Base-by-base conservation (phyloP, 2,329 filamentous ascomycete species). In the Diaporthe citri region DNA sequence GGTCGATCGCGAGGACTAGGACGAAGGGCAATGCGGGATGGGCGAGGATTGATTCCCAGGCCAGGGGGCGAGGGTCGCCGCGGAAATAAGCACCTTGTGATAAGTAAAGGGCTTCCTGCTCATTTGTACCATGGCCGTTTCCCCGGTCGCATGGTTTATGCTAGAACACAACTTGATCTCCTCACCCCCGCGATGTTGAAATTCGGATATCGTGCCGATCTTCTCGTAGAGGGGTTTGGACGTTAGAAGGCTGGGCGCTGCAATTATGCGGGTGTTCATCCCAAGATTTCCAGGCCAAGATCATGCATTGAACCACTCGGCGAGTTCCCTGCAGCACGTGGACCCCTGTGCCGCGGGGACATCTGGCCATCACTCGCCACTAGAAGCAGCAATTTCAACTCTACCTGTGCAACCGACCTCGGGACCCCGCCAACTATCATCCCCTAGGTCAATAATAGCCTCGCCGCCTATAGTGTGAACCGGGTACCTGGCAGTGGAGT, bases 301-400 rank as follows among this genome's bases (percentile, higher is more conserved):
- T 20, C 59, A 56, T 66, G 71, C 34, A 56, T 46, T 67, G 36
- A 28, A 52, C 73, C 48, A 71, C 41, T 76, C 64, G 51, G 71
- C 25, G 48, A 5, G 46, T 55, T 55, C 41, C 52, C 59, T 43
- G 46, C 59, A 52, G 51, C 74, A 73, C 59, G 74, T 75, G 74
- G 69, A 48, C 60, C 43, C 69, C 52, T 59, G 70, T 1, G 51
- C 74, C 60, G 52, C 43, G 74, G 70, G 60, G n/a, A 67, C 41
- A 59, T 34, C 52, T 12, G 28, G 36, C 52, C 25, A 48, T 46
- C 13, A 46, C 9, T 72, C 6, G 52, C 51, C 60, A 34, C 39
- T 69, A 52, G 36, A 64, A 60, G 41, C 51, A 48, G 9, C 41
- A 66, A 56, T 55, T 10, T 73, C 71, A 73, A 62, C 34, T 43